Conservation (phyloP, 768 basidiomycete genomes). For the Tephrocybe sp. region DNA sequence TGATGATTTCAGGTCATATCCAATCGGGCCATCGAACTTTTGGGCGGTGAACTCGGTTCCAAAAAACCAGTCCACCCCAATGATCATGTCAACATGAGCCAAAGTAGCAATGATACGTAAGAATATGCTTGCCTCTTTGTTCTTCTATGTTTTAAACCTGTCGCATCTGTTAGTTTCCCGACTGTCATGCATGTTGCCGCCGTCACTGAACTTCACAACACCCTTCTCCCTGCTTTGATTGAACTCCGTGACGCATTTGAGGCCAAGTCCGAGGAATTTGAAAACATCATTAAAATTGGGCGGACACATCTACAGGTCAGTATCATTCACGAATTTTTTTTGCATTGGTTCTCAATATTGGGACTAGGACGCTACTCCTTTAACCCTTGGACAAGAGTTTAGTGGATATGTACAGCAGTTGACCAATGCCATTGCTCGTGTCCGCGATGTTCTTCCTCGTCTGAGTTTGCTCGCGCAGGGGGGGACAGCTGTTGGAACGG, state of each 20-base stretch:
- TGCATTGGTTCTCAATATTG: not conserved
- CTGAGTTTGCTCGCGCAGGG: slow-evolving; percentile 92
- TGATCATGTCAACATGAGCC: slow-evolving; percentile 99
- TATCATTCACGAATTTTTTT: not conserved
- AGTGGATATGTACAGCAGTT: slow-evolving; percentile 97
- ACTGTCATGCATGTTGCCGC: slow-evolving; percentile 99
- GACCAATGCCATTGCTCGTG: slow-evolving; percentile 84
- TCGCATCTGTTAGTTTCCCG: slow-evolving; percentile 69
- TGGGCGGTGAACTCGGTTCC: slow-evolving; percentile 93
- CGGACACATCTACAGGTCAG: slow-evolving; percentile 91
- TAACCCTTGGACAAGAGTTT: slow-evolving; percentile 98
- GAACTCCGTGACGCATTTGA: slow-evolving; percentile 84
- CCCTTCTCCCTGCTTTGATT: slow-evolving; percentile 82
- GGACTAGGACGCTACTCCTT: slow-evolving; percentile 88
- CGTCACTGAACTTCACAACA: slow-evolving; percentile 79
- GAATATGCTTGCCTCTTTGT: slow-evolving; percentile 24
- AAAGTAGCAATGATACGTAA: slow-evolving; percentile 97
- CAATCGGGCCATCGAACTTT: slow-evolving; percentile 95
- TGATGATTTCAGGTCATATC: slow-evolving; percentile 78
- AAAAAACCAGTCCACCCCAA: slow-evolving; percentile 99
- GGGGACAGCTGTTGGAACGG: slow-evolving; percentile 98
- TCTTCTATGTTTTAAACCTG: not conserved
- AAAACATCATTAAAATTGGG: slow-evolving; percentile 96
- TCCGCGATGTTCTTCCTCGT: slow-evolving; percentile 80
- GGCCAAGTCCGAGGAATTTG: slow-evolving; percentile 80